Evolutionary conservation across 345 rosid genomes (phyloP).

Genomic region (Sonneratia caseolaris): DNA sequence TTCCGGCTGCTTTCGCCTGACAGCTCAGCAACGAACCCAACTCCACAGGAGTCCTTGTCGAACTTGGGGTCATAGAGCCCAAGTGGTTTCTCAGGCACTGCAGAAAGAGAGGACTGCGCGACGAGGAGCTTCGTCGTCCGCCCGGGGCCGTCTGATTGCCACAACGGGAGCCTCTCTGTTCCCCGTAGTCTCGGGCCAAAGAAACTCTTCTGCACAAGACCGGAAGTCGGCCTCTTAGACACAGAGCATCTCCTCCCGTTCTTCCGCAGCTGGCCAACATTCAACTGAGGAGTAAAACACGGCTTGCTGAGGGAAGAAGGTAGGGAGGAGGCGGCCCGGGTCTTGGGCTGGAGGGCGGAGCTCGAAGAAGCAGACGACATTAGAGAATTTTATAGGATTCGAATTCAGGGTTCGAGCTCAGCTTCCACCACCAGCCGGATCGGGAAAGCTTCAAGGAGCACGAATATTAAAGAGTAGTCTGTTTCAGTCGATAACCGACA

Average conservation of each 20-base stretch:
- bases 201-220: conserved; percentile 29
- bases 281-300: conserved; percentile 26
- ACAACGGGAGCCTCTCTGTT: conserved; percentile 46
- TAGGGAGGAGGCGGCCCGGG: neutral
- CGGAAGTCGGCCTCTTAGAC: conserved; percentile 14
- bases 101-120: conserved; percentile 65
- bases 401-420: neutral
- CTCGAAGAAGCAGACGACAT: conserved; percentile 16
- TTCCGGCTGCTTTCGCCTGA: conserved; percentile 82
- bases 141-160: conserved; percentile 83
- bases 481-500: neutral
- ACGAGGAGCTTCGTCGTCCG: conserved; percentile 58
- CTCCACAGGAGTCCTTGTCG: conserved; percentile 98
- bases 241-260: conserved; percentile 24
- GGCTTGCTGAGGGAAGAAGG: conserved; percentile 4
- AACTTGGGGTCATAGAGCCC: conserved; percentile 89
- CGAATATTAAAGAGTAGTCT: neutral
- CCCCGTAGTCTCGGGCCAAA: conserved; percentile 35
- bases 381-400: neutral
- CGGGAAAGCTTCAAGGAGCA: neutral
- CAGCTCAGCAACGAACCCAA: conserved; percentile 92
- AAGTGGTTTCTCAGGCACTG: conserved; percentile 85
- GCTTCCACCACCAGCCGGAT: neutral
- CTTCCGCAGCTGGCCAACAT: conserved; percentile 13
- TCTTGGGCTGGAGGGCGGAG: conserved; percentile 8